phyloP scores from a whole-genome alignment of 768 basidiomycete genomes.

The Tylopilus sp. region DNA sequence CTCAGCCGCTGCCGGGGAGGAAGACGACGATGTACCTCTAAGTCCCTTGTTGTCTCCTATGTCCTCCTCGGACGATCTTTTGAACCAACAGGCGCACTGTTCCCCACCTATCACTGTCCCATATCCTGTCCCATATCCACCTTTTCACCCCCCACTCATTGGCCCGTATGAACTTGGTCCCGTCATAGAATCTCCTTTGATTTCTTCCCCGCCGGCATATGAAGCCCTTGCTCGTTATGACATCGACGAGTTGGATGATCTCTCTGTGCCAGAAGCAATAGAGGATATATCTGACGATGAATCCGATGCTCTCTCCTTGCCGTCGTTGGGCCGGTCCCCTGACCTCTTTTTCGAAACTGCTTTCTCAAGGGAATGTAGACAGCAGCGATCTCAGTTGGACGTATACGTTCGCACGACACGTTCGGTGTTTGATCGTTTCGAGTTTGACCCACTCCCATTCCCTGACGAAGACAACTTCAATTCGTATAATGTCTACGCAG shows the following conservation, averaged over 20 bases:
- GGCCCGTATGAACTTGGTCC: constrained; percentile 50
- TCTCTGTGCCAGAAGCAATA: constrained; percentile 74
- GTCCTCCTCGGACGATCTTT: constrained; percentile 76
- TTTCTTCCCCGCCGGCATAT: constrained; percentile 36
- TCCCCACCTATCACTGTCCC: constrained; percentile 45
- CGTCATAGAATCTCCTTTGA: constrained; percentile 39
- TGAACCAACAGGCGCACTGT: constrained; percentile 48
- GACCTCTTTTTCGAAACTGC: constrained; percentile 51
- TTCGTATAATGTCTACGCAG: constrained; percentile 55
- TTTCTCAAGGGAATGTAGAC: constrained; percentile 48
- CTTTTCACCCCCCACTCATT: constrained; percentile 55
- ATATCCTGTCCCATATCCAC: constrained; percentile 68
- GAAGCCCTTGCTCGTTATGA: constrained; percentile 64
- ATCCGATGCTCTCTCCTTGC: constrained; percentile 66
- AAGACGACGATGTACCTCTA: constrained; percentile 53
- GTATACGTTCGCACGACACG: constrained; percentile 61
- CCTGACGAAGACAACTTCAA: constrained; percentile 46
- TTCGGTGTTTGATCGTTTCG: constrained; percentile 61
- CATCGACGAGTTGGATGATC: constrained; percentile 62
- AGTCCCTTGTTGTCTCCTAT: constrained; percentile 68
- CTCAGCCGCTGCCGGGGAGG: constrained; percentile 50
- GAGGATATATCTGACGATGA: constrained; percentile 86
- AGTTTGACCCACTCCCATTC: constrained; percentile 71
- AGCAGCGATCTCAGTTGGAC: constrained; percentile 47
- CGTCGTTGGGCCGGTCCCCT: constrained; percentile 56